A percentile compares a stretch with the other conserved stretches of the same genome.
These are phyloP conservation scores for Xylariomycetidae sp. DNA, from an alignment of 2,329 filamentous ascomycete genomes.

Conservation along the genomic window DNA sequence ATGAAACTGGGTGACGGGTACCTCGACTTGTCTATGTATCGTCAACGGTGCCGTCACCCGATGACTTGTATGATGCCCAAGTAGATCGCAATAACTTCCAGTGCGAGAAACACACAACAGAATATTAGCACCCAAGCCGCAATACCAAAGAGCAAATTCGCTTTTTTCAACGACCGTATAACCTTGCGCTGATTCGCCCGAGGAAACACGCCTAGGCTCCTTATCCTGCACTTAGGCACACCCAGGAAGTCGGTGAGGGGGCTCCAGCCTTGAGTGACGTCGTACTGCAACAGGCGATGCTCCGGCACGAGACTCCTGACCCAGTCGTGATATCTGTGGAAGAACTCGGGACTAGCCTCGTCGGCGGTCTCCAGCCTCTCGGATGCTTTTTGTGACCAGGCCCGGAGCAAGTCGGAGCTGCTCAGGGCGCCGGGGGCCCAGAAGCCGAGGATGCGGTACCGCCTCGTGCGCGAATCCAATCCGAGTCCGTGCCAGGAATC, in stretches of 20 bases:
- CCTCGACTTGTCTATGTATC: too few species aligned
- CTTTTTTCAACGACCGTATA: not conserved
- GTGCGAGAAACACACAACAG: not conserved
- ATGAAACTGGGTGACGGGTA: too few species aligned
- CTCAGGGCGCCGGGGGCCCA: not conserved
- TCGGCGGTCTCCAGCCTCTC: not conserved
- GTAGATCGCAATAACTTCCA: too few species aligned
- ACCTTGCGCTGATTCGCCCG: not conserved
- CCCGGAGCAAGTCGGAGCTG: not conserved
- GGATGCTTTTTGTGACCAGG: not conserved
- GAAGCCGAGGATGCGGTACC: not conserved
- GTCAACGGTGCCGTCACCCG: too few species aligned
- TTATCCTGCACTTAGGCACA: not conserved
- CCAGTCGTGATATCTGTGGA: not conserved
- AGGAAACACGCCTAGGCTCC: not conserved
- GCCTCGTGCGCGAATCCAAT: not conserved
- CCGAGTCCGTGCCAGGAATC: not conserved
- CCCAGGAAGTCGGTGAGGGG: not conserved
- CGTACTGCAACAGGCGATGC: not conserved
- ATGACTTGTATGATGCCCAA: too few species aligned
- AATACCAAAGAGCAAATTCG: not conserved
- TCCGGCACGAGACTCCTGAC: not conserved
- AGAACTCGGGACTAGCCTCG: not conserved
- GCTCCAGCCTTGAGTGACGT: not conserved
- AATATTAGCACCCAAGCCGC: not conserved